Percentiles rank a stretch among this genome's conserved stretches.
phyloP scores from a whole-genome alignment of 78 protist genomes.

The Dictyostelium purpureum region DNA sequence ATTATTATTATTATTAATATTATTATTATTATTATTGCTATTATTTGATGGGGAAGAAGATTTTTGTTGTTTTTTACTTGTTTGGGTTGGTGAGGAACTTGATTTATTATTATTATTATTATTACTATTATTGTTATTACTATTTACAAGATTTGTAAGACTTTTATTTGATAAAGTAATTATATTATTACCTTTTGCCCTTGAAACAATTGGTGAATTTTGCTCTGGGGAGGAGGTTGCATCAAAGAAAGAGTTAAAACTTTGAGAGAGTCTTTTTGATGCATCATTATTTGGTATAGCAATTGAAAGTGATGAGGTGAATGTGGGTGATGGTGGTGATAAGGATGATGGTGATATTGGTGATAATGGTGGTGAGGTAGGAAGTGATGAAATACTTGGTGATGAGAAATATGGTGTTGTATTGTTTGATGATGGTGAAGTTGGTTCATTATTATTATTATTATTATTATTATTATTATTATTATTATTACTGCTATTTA shows the following conservation, averaged over 20 bases:
- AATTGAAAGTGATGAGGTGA: background rate
- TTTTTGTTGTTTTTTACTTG: slow-evolving; percentile 18
- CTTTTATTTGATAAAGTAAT: background rate
- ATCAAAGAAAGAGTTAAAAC: slow-evolving; percentile 1
- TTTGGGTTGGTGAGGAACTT: background rate
- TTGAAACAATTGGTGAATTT: slow-evolving; percentile 1
- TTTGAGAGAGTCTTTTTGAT: background rate
- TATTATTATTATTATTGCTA: background rate
- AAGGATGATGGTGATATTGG: background rate
- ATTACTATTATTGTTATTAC: slow-evolving; percentile 8
- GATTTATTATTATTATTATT: background rate
- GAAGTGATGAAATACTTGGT: background rate
- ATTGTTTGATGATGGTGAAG: too few species aligned
- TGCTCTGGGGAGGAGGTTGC: slow-evolving; percentile 1
- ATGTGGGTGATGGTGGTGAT: background rate
- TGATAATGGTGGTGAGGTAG: background rate
- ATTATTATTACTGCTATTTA: too few species aligned
- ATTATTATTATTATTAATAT: background rate
- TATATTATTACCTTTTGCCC: background rate
- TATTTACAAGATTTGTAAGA: background rate
- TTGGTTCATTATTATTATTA: background rate
- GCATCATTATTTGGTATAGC: background rate
- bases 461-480: slow-evolving; percentile 11
- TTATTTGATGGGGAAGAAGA: background rate
- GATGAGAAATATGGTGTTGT: too few species aligned